Evolutionary conservation across 805 yeast genomes (phyloP).

Genomic region (Hanseniaspora mollemarum): DNA sequence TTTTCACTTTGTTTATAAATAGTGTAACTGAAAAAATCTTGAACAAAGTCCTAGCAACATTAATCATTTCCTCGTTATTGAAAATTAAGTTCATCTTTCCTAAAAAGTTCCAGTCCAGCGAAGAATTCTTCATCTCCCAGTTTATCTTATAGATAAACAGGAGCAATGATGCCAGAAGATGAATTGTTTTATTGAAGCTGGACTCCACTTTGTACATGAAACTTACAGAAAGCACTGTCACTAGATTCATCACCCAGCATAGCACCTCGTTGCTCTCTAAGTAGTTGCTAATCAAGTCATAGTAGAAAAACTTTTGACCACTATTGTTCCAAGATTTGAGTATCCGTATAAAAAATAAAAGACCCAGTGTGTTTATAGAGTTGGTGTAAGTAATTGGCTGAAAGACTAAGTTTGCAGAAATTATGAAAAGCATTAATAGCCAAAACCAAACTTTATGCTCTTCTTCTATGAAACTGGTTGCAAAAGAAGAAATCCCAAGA

Average conservation of each 20-base stretch:
- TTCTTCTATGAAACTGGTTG: constrained; percentile 85
- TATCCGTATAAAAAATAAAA: constrained; percentile 38
- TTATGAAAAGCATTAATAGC: constrained; percentile 29
- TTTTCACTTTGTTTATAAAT: not conserved
- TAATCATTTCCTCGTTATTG: not conserved
- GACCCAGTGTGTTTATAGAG: not conserved
- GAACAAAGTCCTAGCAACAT: constrained; percentile 4
- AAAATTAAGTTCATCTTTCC: not conserved
- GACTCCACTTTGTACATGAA: not conserved
- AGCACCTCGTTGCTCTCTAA: constrained; percentile 17
- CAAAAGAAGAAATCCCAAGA: constrained; percentile 54
- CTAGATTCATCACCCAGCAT: constrained; percentile 41
- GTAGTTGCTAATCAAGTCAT: constrained; percentile 22
- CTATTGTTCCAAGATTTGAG: constrained; percentile 78
- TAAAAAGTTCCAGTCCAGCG: not conserved
- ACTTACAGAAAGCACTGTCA: constrained; percentile 29
- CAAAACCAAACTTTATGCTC: constrained; percentile 97
- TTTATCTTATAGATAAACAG: constrained; percentile 45
- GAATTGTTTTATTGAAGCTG: not conserved
- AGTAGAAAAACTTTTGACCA: constrained; percentile 67
- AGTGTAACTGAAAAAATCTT: not conserved
- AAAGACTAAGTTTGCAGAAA: constrained; percentile 17
- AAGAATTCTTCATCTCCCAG: constrained; percentile 38
- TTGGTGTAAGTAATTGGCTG: not conserved
- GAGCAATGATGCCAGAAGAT: constrained; percentile 29